Evolutionary conservation across 2,329 filamentous ascomycete genomes (phyloP), one percentile per base, ranked within the genome.

Genomic region (Microdochium nivale): DNA sequence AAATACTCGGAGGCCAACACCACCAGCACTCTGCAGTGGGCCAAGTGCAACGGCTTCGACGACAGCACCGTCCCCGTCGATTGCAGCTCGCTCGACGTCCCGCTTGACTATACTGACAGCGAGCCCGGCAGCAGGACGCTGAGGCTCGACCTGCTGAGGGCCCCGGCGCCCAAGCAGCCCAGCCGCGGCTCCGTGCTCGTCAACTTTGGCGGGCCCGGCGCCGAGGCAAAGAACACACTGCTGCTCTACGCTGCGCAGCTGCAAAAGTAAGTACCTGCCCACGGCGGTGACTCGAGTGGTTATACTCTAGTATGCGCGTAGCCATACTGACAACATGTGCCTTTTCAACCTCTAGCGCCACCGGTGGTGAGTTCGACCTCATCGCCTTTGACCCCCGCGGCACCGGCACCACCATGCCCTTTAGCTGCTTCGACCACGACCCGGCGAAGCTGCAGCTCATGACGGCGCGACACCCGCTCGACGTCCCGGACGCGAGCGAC

Each of bases 151-250:
- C 54, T 73, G 1, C 48, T 68, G 21, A 66, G 55, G 19, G 55
- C 65, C 9, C 61, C 62, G 1, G 67, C 70, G 1, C 50, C 56
- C 1, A 59, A 59, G 5, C 44, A 62, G 32, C 63, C 65, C 0
- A 60, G 58, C 2, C 64, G 65, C 25, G 69, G 70, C 2, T 70
- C 63, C 44, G 67, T 74, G 35, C 53, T 72, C 2, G 59, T 68
- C 49, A 71, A 73, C 55, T 69, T 68, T 23, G 69, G 69, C 8
- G 69, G 69, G 0, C 69, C 69, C 1, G 68, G 67, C 9, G 19
- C 43, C 10, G 57, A 54, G 49, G 55, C 14, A 14, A 50, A 44
- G 3, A 48, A 53, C 4, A 44, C 53, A 5, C 49, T 59, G 7
- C 53, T 50, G 2, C 13, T 46, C 1, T 27, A 57, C 9, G 53